Percentiles rank a stretch among this genome's conserved stretches.
These are phyloP conservation scores for Colletotrichum lindemuthianum DNA, from an alignment of 2,329 filamentous ascomycete species.

Conservation along the genomic window DNA sequence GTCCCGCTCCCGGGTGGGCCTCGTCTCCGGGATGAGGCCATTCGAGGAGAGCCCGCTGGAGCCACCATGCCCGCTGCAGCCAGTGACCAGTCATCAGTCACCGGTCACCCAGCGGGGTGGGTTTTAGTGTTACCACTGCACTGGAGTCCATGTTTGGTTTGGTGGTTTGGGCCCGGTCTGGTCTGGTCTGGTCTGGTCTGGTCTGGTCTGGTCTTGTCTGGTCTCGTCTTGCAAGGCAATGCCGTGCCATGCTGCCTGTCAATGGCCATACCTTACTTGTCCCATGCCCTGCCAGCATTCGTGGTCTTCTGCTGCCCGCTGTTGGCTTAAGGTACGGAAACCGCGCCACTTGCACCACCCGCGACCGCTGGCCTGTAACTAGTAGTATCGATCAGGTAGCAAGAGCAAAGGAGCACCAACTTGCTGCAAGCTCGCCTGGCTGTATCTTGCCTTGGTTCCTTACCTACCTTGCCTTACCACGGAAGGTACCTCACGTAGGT, in stretches of 20 bases:
- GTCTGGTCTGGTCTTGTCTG: background rate
- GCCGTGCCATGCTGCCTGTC: too few species aligned
- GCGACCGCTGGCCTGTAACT: too few species aligned
- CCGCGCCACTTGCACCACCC: too few species aligned
- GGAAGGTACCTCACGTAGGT: background rate
- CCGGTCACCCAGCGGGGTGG: slow-evolving; percentile 29
- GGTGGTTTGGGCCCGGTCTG: background rate
- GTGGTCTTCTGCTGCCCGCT: slow-evolving; percentile 6
- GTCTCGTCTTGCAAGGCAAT: too few species aligned
- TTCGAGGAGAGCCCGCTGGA: slow-evolving; percentile 22
- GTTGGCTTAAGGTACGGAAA: background rate
- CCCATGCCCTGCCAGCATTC: too few species aligned
- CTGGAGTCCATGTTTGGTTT: slow-evolving; percentile 30
- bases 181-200: background rate
- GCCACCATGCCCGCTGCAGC: slow-evolving; percentile 23
- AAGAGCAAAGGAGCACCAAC: background rate
- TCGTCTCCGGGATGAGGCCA: slow-evolving; percentile 29
- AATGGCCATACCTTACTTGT: too few species aligned
- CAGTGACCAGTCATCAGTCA: slow-evolving; percentile 27
- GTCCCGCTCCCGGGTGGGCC: slow-evolving; percentile 8
- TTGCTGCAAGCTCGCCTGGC: background rate
- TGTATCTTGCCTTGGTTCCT: background rate
- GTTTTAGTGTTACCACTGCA: slow-evolving; percentile 34
- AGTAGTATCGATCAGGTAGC: too few species aligned
- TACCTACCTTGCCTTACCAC: too few species aligned